A percentile compares a stretch with the other conserved stretches of the same genome.
phyloP scores from a whole-genome alignment of 495 filamentous ascomycete genomes.

The Penicillium cosmopolitanum region DNA sequence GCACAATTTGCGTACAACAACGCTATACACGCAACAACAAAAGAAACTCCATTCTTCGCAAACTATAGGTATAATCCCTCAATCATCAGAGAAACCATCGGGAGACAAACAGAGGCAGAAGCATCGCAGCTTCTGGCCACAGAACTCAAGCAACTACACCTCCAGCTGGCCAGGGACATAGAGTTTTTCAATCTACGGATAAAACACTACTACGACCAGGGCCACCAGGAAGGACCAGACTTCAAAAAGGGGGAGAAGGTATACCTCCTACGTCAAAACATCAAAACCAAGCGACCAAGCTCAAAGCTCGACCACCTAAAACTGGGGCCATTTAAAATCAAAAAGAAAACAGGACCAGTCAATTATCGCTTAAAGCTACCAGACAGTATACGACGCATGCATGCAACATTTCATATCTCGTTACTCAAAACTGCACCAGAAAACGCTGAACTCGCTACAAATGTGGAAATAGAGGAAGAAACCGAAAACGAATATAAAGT shows the following conservation, averaged over 20 bases:
- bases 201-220: background rate
- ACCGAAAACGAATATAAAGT: conserved; percentile 13
- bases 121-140: background rate
- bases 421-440: conserved; percentile 2
- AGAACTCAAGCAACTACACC: background rate
- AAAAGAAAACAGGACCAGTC: conserved; percentile 13
- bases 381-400: conserved; percentile 8
- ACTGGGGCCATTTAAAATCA: conserved; percentile 14
- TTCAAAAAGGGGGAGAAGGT: conserved; percentile 7
- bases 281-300: conserved; percentile 11
- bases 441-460: conserved; percentile 11
- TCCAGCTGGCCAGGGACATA: background rate
- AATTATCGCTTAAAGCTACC: conserved; percentile 16
- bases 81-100: background rate
- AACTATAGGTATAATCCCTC: conserved; percentile 17
- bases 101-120: background rate
- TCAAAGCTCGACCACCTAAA: conserved; percentile 12
- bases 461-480: conserved; percentile 14
- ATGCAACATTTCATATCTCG: conserved; percentile 10
- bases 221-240: background rate
- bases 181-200: background rate
- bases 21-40: background rate
- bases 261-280: conserved; percentile 9
- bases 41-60: conserved; percentile 23
- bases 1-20: conserved; percentile 35